Conservation (phyloP, 192 early-diverging fungal genomes). For the Umbelopsis sp. region DNA sequence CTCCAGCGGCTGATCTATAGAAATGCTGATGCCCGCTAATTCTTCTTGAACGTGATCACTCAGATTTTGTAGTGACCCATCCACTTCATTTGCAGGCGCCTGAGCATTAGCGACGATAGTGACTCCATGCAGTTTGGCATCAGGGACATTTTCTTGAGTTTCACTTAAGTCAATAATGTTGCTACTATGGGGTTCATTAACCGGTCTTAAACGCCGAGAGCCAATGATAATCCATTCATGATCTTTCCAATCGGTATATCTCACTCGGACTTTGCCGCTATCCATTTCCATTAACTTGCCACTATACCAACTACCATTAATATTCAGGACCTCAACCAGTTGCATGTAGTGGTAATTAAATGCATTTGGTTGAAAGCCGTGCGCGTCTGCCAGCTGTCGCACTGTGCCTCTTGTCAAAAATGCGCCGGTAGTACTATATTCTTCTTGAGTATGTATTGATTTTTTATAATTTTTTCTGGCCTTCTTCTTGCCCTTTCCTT, state of each 20-base stretch:
- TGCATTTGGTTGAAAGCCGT: slow-evolving; percentile 38
- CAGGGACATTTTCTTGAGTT: neutral
- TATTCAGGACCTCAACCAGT: slow-evolving; percentile 47
- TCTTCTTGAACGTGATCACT: too few species aligned
- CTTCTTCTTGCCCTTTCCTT: slow-evolving; percentile 1
- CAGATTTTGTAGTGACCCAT: too few species aligned
- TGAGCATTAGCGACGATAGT: neutral
- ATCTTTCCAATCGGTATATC: slow-evolving; percentile 51
- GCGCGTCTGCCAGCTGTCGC: slow-evolving; percentile 28
- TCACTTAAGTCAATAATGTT: neutral
- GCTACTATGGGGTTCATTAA: neutral
- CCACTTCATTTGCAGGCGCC: too few species aligned
- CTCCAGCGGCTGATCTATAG: too few species aligned
- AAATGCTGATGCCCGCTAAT: too few species aligned
- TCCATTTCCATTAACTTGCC: slow-evolving; percentile 46
- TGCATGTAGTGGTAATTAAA: slow-evolving; percentile 42
- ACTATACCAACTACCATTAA: slow-evolving; percentile 54
- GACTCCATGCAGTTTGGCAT: neutral
- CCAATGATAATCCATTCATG: slow-evolving; percentile 59
- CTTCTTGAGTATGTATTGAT: slow-evolving; percentile 1
- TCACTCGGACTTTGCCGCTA: slow-evolving; percentile 47
- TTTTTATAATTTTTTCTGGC: neutral
- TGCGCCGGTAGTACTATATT: slow-evolving; percentile 37
- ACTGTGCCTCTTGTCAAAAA: slow-evolving; percentile 44
- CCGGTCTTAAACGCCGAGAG: slow-evolving; percentile 42